phyloP scores from a whole-genome alignment of 2,329 filamentous ascomycete genomes.

The Colletotrichum tamarilloi region DNA sequence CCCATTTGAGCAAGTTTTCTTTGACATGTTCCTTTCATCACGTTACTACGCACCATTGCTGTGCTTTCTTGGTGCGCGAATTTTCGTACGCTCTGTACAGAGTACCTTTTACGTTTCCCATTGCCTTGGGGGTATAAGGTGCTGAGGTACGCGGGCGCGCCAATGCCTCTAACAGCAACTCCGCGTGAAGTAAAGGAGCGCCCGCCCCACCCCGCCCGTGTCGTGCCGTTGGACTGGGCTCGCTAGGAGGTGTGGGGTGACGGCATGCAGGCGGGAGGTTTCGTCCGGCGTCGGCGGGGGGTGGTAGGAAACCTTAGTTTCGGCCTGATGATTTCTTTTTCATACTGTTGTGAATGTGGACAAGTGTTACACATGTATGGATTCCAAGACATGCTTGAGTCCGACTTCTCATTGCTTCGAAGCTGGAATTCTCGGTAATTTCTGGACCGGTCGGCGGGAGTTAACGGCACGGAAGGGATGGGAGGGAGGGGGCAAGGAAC shows the following conservation, averaged over 20 bases:
- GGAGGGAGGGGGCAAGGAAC: background rate
- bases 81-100: background rate
- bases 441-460: no score
- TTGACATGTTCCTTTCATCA: no score
- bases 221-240: background rate
- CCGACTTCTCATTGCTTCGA: no score
- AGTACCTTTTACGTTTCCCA: background rate
- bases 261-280: conserved; percentile 9
- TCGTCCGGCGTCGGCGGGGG: background rate
- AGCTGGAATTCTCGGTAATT: no score
- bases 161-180: background rate
- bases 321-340: no score
- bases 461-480: background rate
- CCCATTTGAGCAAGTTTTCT: no score
- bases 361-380: no score
- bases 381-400: no score
- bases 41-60: background rate
- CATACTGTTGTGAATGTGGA: no score
- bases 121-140: background rate
- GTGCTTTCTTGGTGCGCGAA: background rate
- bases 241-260: background rate
- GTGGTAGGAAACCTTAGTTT: background rate
- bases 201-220: background rate
- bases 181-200: background rate
- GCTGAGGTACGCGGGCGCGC: background rate